These are phyloP conservation scores for Acer yangbiense DNA, from an alignment of 345 rosid genomes.

Conservation along the genomic window DNA sequence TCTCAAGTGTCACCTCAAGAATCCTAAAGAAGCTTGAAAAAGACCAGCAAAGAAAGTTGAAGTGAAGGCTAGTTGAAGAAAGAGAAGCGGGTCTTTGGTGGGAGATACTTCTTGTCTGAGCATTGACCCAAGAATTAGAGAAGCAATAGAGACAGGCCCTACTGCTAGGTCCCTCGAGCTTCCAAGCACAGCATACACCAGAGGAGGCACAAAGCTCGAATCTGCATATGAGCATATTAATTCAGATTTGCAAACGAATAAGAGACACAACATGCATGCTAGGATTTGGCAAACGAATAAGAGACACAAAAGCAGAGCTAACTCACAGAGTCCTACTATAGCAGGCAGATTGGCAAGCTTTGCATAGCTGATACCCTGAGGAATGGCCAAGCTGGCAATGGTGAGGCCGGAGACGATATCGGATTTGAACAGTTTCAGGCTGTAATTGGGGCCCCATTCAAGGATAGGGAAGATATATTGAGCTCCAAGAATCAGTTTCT, in stretches of 20 bases:
- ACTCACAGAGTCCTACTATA: conserved; percentile 91
- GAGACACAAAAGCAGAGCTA: neutral
- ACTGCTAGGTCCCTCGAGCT: conserved; percentile 96
- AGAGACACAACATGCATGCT: too few relatives aligned
- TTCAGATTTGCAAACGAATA: too few relatives aligned
- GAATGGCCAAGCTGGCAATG: conserved; percentile 98
- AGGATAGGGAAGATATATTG: conserved; percentile 87
- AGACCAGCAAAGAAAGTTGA: conserved; percentile 95
- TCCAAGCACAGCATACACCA: conserved; percentile 89
- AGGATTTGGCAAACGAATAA: too few relatives aligned
- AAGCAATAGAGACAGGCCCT: conserved; percentile 94
- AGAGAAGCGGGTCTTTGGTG: conserved; percentile 54
- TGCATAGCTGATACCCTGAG: conserved; percentile 98
- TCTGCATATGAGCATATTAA: conserved; percentile 33
- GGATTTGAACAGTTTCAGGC: conserved; percentile 69
- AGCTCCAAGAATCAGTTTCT: conserved; percentile 62
- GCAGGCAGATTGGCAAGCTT: conserved; percentile 93
- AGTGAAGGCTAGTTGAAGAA: conserved; percentile 85
- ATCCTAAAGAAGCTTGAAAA: conserved; percentile 90
- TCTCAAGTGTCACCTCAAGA: conserved; percentile 53
- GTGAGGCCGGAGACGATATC: conserved; percentile 90
- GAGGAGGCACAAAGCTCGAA: conserved; percentile 97
- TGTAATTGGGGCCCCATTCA: conserved; percentile 86
- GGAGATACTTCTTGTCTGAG: conserved; percentile 85
- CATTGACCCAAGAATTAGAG: conserved; percentile 94